Percentiles rank a stretch among this genome's conserved stretches.
phyloP scores from a whole-genome alignment of 495 filamentous ascomycete genomes.

The Neurospora sp. region DNA sequence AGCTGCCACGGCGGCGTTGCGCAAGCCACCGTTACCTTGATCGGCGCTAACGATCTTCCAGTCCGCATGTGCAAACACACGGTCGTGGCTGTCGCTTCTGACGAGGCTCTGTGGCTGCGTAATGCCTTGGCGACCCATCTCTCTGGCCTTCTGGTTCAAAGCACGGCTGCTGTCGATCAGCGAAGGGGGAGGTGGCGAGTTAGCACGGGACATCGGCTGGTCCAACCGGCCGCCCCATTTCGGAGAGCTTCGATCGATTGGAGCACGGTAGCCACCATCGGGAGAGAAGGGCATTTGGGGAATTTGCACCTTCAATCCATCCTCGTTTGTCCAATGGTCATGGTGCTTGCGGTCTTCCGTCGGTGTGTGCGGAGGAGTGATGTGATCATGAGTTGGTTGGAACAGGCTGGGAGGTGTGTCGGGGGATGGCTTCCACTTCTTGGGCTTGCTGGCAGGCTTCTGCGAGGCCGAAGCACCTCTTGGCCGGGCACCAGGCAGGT shows the following conservation, averaged over 20 bases:
- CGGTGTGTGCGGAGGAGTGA: slow-evolving; percentile 48
- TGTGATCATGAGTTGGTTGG: slow-evolving; percentile 25
- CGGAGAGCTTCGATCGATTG: slow-evolving; percentile 54
- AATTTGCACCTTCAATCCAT: slow-evolving; percentile 36
- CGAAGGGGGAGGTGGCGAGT: slow-evolving; percentile 57
- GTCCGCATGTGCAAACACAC: slow-evolving; percentile 52
- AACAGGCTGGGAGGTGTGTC: slow-evolving; percentile 36
- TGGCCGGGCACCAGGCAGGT: slow-evolving; percentile 28
- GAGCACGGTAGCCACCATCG: slow-evolving; percentile 30
- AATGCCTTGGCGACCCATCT: slow-evolving; percentile 37
- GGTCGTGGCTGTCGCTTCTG: slow-evolving; percentile 49
- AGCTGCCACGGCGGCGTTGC: slow-evolving; percentile 75
- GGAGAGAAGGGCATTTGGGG: slow-evolving; percentile 20
- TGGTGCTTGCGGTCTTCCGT: slow-evolving; percentile 44
- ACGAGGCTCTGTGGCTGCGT: slow-evolving; percentile 31
- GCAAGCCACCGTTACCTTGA: slow-evolving; percentile 83
- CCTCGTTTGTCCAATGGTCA: slow-evolving; percentile 50
- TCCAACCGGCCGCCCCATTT: slow-evolving; percentile 61
- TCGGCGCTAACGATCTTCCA: slow-evolving; percentile 81
- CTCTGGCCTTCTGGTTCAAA: slow-evolving; percentile 44
- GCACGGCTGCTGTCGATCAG: slow-evolving; percentile 49
- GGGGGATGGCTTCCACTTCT: slow-evolving; percentile 13
- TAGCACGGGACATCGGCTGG: slow-evolving; percentile 64
- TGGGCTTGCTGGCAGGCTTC: slow-evolving; percentile 13
- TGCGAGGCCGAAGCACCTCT: slow-evolving; percentile 24